Percentiles rank a stretch among this genome's conserved stretches.
phyloP scores from a whole-genome alignment of 306 rosid species.

The Canavalia ensiformis region DNA sequence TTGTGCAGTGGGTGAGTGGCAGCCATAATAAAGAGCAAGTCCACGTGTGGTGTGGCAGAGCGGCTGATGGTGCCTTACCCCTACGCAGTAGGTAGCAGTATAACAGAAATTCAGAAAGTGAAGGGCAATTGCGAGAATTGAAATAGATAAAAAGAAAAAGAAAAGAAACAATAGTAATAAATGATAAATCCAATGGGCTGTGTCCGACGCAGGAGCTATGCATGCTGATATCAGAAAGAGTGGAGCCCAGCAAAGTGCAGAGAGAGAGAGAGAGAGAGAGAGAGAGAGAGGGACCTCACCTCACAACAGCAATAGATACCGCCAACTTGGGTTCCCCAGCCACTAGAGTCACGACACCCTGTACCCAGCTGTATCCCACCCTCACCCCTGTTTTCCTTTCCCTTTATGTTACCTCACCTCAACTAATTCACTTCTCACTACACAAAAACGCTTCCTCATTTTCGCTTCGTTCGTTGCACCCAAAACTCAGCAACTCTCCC shows the following conservation, averaged over 20 bases:
- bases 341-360: conserved; percentile 62
- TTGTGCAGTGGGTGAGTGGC: conserved; percentile 31
- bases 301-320: neutral
- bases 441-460: neutral
- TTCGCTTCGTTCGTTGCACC: neutral
- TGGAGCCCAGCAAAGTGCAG: conserved; percentile 52
- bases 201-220: neutral
- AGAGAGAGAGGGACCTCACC: conserved; percentile 46
- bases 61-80: conserved; percentile 28
- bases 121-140: conserved; percentile 26
- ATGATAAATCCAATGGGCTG: conserved; percentile 41
- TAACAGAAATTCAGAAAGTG: conserved; percentile 20
- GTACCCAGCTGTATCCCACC: conserved; percentile 78
- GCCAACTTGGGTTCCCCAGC: conserved; percentile 62
- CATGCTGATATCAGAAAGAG: conserved; percentile 25
- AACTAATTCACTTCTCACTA: conserved; percentile 33
- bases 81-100: neutral
- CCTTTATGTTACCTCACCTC: conserved; percentile 14
- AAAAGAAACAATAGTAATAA: neutral
- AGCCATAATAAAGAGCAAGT: neutral
- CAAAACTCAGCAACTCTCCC: neutral
- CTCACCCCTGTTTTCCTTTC: neutral
- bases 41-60: conserved; percentile 59
- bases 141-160: neutral
- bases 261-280: conserved; percentile 3